Evolutionary conservation across 1,139 yeast genomes (phyloP).

Genomic region (Kazachstania sp.): DNA sequence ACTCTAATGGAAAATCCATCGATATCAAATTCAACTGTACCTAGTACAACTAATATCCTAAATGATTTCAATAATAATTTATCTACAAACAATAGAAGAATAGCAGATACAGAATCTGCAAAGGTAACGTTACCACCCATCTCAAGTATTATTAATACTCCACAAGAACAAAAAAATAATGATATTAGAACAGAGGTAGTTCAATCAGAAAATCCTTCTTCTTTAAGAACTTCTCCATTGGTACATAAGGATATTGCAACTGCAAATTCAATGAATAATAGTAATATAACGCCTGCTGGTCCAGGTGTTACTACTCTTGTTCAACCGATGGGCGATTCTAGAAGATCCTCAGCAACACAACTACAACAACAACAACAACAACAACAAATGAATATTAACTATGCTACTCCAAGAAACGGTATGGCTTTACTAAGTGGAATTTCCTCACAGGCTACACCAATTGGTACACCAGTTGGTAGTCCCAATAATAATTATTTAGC

Average conservation of each 20-base stretch:
- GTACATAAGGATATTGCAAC: background rate
- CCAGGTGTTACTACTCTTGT: background rate
- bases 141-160: conserved; percentile 1
- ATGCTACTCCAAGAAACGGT: background rate
- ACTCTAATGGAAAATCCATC: background rate
- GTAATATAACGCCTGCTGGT: background rate
- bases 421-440: background rate
- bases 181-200: background rate
- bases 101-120: background rate
- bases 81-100: background rate
- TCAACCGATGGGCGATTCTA: background rate
- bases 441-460: background rate
- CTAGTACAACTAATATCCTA: too few relatives aligned
- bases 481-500: background rate
- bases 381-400: background rate
- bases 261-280: background rate
- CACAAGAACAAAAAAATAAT: background rate
- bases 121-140: conserved; percentile 6
- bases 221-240: background rate
- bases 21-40: background rate
- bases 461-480: background rate
- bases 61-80: background rate
- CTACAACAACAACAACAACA: too few relatives aligned
- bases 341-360: background rate
- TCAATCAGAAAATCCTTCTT: background rate